These are phyloP conservation scores for Botrytis fabae DNA, from an alignment of 2,329 filamentous ascomycete species.

Conservation along the genomic window DNA sequence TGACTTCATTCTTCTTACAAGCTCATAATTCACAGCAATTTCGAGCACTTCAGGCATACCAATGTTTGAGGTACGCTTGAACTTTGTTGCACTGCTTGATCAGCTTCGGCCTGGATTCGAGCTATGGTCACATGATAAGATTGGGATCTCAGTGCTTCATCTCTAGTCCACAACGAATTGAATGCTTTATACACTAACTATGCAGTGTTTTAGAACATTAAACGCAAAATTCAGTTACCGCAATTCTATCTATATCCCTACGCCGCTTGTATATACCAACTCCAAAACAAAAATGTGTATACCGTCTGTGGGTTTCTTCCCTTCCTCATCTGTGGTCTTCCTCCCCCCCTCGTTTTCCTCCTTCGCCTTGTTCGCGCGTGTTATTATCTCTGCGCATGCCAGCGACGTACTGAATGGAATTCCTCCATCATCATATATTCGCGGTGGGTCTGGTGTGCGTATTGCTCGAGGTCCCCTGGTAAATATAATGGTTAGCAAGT, in stretches of 20 bases:
- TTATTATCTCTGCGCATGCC: background rate
- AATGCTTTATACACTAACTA: background rate
- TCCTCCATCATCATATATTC: background rate
- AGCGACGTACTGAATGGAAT: background rate
- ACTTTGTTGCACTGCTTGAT: background rate
- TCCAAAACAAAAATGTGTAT: background rate
- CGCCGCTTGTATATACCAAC: background rate
- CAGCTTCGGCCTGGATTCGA: background rate
- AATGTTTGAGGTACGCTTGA: background rate
- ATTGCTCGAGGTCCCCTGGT: background rate
- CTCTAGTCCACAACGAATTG: background rate
- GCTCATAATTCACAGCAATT: rapidly evolving
- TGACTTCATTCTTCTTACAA: background rate
- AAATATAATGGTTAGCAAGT: no score
- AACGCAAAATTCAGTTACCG: background rate
- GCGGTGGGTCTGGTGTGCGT: rapidly evolving
- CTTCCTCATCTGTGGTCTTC: background rate
- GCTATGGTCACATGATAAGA: background rate
- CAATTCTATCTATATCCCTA: background rate
- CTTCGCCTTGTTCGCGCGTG: rapidly evolving
- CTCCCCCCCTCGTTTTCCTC: background rate
- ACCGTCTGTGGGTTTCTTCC: background rate
- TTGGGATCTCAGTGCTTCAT: background rate
- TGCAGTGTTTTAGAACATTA: background rate
- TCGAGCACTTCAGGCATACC: background rate